Evolutionary conservation across 2,329 filamentous ascomycete species (phyloP), one percentile per base, ranked within the genome.

Genomic region (Colletotrichum liriopes): DNA sequence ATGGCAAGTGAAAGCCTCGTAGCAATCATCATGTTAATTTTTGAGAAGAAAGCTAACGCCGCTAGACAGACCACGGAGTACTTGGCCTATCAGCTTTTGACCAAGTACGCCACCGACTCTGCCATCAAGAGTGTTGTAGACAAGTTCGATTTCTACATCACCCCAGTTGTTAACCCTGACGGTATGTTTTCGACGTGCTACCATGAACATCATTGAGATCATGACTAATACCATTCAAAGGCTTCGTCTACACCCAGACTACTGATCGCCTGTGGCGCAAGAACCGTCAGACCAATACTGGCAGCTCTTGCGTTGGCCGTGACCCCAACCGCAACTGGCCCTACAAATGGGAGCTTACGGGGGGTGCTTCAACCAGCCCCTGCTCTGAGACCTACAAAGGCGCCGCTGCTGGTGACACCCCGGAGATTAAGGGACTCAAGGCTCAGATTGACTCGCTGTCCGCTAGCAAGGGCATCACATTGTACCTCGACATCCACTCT

Each of bases 401-500:
- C 39, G 74, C 79, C 29, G 74, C 77, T 29, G 78, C 83, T 2
- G 81, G 82, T 20, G 84, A 86, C 73, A 80, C 82, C 1, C 84
- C 85, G 3, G 87, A 89, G 78, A 87, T 82, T 73, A 80, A 81
- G 73, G 85, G 81, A 0, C 79, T 90, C 26, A 84, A 84, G 49
- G 81, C 82, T 2, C 85, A 86, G 61, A 79, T 88, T 20, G 82
- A 84, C 65, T 75, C 78, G 18, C 75, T 90, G 26, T 80, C 82
- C 5, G 77, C 66, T 11, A 67, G 75, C 3, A 84, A 87, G 72
- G 88, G 89, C 1, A 81, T 92, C 51, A 87, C 89, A 76, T 83
- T 91, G 2, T 93, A 88, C 80, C 88, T 93, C 74, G 91, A 93
- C 80, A 89, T 88, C 77, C 91, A 93, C 81, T 86, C 89, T 0